A percentile compares a stretch with the other conserved stretches of the same genome.
These are phyloP conservation scores for Exophiala xenobiotica DNA, from an alignment of 2,329 filamentous ascomycete species.

Conservation along the genomic window DNA sequence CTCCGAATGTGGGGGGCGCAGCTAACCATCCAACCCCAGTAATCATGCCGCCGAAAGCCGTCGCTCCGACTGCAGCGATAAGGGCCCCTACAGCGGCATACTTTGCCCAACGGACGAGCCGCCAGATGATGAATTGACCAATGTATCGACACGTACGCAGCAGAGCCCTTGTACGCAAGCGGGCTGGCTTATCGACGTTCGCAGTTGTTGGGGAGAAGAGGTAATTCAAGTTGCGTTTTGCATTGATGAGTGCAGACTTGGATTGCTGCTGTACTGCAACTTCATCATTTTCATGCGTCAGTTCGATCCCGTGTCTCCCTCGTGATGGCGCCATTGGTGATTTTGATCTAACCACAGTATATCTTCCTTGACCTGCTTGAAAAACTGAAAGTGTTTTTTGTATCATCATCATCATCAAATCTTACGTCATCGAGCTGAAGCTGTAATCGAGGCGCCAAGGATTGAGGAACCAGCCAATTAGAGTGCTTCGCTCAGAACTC, in stretches of 20 bases:
- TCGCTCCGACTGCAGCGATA: slow-evolving; percentile 28
- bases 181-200: slow-evolving; percentile 16
- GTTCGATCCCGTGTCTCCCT: background rate
- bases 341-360: background rate
- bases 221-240: slow-evolving; percentile 29
- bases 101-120: slow-evolving; percentile 31
- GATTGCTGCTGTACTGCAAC: slow-evolving; percentile 27
- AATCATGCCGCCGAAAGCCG: slow-evolving; percentile 26
- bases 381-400: background rate
- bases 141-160: slow-evolving; percentile 28
- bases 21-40: slow-evolving; percentile 28
- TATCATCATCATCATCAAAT: background rate
- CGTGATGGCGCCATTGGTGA: slow-evolving; percentile 18
- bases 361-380: no score
- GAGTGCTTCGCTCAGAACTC: no score
- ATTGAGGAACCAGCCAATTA: no score
- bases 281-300: slow-evolving; percentile 10
- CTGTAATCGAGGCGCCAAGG: background rate
- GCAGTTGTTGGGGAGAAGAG: slow-evolving; percentile 21
- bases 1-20: slow-evolving; percentile 28
- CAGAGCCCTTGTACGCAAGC: slow-evolving; percentile 28
- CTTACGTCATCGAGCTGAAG: background rate
- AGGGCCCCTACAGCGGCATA: slow-evolving; percentile 28
- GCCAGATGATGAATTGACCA: slow-evolving; percentile 29
- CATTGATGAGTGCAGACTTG: slow-evolving; percentile 26